Percentiles rank a stretch among this genome's conserved stretches.
Conservation (phyloP, 805 yeast genomes). For the Candida pseudofarinosa region DNA sequence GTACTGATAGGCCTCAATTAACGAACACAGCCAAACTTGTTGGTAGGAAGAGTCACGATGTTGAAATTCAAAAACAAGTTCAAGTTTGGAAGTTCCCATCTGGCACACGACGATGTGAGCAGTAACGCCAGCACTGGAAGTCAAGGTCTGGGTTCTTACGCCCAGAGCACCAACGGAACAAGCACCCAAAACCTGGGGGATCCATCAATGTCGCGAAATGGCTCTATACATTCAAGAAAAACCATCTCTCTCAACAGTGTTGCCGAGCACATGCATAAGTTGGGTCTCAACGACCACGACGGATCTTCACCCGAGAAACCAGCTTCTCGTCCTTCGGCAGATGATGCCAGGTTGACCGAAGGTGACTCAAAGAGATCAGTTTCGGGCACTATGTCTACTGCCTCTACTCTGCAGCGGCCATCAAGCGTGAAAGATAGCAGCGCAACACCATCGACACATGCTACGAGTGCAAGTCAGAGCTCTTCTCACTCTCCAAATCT, state of each 20-base stretch:
- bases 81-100: conserved; percentile 24
- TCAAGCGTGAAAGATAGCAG: neutral
- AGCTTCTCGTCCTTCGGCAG: neutral
- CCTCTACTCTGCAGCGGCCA: neutral
- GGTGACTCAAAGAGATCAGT: neutral
- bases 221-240: conserved; percentile 22
- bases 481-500: neutral
- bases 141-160: neutral
- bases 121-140: conserved; percentile 5
- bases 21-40: neutral
- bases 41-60: conserved; percentile 11
- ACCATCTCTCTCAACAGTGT: conserved; percentile 19
- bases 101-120: conserved; percentile 10
- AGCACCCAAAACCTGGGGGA: neutral
- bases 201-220: conserved; percentile 10
- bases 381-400: neutral
- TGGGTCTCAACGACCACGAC: conserved; percentile 8
- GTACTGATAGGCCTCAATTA: no score
- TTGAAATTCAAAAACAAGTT: conserved; percentile 31
- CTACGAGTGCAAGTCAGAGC: neutral
- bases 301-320: conserved; percentile 1
- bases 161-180: neutral
- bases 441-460: neutral
- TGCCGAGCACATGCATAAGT: conserved; percentile 20
- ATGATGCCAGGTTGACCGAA: neutral